phyloP scores from a whole-genome alignment of 768 basidiomycete genomes.

The Leucocoprinus birnbaumii region DNA sequence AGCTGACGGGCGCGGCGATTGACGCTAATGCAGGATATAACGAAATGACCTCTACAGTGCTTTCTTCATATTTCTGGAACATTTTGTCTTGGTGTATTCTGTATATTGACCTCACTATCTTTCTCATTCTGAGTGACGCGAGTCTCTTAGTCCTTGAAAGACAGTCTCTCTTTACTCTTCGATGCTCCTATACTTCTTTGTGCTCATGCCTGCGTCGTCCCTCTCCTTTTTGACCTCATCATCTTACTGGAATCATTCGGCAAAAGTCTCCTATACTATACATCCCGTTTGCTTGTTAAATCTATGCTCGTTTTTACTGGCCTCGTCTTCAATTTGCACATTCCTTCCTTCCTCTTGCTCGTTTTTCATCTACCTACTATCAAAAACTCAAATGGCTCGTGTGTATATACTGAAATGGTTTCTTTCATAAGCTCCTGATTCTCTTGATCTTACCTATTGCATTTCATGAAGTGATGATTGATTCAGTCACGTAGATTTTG shows the following conservation, averaged over 20 bases:
- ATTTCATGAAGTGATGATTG: neutral
- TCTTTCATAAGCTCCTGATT: conserved; percentile 9
- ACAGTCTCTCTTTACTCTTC: conserved; percentile 13
- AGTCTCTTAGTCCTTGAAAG: conserved; percentile 25
- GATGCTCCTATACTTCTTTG: neutral
- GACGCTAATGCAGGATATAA: conserved; percentile 16
- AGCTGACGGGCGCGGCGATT: conserved; percentile 40
- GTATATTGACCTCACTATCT: conserved; percentile 15
- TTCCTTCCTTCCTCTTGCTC: conserved; percentile 12
- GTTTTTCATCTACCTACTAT: conserved; percentile 1
- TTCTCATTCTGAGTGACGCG: conserved; percentile 25
- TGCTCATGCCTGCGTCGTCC: neutral
- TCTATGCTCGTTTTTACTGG: conserved; percentile 26
- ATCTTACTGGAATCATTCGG: conserved; percentile 28
- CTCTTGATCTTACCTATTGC: neutral
- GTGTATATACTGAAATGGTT: conserved; percentile 17
- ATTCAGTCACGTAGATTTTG: conserved; percentile 6
- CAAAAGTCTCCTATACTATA: conserved; percentile 29
- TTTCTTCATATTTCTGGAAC: conserved; percentile 12
- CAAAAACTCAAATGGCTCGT: conserved; percentile 7
- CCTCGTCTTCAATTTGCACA: neutral
- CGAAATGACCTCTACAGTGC: neutral
- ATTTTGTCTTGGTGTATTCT: conserved; percentile 13
- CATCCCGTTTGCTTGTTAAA: conserved; percentile 29
- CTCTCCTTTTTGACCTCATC: neutral